These are phyloP conservation scores for Ceratocystiopsis sp. DNA, from an alignment of 2,329 filamentous ascomycete genomes.

Conservation along the genomic window DNA sequence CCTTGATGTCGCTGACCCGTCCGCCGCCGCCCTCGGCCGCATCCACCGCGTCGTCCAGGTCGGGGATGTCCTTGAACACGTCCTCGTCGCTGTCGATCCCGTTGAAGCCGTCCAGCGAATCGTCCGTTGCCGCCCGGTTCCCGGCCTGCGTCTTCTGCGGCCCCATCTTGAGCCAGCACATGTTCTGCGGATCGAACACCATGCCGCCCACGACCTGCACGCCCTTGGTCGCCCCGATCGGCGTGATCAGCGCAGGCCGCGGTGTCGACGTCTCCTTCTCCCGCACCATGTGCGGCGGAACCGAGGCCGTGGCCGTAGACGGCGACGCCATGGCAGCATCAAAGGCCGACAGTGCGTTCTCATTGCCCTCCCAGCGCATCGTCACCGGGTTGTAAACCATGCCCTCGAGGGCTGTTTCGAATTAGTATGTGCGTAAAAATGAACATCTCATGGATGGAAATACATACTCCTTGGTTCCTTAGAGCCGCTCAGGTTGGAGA, in stretches of 20 bases:
- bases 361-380: slow-evolving; percentile 91
- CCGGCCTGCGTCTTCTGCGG: slow-evolving; percentile 18
- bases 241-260: slow-evolving; percentile 71
- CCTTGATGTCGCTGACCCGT: slow-evolving; percentile 44
- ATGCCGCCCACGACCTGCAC: slow-evolving; percentile 94
- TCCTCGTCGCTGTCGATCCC: slow-evolving; percentile 77
- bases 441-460: neutral
- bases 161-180: slow-evolving; percentile 87
- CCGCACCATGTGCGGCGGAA: slow-evolving; percentile 24
- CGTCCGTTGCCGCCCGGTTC: slow-evolving; percentile 28
- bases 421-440: neutral
- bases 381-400: slow-evolving; percentile 89
- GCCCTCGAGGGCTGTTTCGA: slow-evolving; percentile 57
- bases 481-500: slow-evolving; percentile 60
- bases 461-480: slow-evolving; percentile 66
- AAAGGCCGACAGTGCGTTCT: slow-evolving; percentile 67
- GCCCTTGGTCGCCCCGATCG: slow-evolving; percentile 68
- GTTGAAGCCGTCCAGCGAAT: slow-evolving; percentile 47
- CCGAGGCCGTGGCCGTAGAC: slow-evolving; percentile 25
- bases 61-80: slow-evolving; percentile 86
- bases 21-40: slow-evolving; percentile 31
- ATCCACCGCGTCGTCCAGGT: slow-evolving; percentile 57
- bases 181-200: slow-evolving; percentile 92
- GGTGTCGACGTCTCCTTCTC: slow-evolving; percentile 44
- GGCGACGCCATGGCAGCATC: slow-evolving; percentile 44